phyloP scores from a whole-genome alignment of 2,329 filamentous ascomycete species.

The Blumeria graminis region DNA sequence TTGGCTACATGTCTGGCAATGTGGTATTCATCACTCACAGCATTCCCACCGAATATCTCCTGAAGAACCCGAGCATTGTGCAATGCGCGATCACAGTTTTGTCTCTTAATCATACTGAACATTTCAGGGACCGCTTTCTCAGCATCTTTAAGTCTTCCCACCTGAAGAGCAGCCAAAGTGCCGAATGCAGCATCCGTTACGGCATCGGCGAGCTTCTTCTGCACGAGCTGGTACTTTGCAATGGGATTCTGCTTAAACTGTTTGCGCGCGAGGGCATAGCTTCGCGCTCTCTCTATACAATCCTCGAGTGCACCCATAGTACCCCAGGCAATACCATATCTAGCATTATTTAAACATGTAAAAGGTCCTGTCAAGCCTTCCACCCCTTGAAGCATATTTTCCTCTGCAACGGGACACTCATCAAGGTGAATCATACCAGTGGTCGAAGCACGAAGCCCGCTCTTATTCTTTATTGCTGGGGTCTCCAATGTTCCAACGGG shows the following conservation, averaged over 20 bases:
- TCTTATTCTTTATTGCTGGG: slow-evolving; percentile 84
- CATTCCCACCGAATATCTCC: slow-evolving; percentile 93
- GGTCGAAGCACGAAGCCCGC: slow-evolving; percentile 71
- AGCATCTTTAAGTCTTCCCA: slow-evolving; percentile 78
- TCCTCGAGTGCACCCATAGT: slow-evolving; percentile 89
- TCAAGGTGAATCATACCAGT: slow-evolving; percentile 98
- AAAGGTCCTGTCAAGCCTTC: slow-evolving; percentile 80
- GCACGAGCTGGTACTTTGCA: slow-evolving; percentile 86
- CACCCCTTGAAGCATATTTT: slow-evolving; percentile 82
- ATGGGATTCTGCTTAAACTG: slow-evolving; percentile 94
- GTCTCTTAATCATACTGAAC: slow-evolving; percentile 90
- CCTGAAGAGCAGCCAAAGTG: slow-evolving; percentile 71
- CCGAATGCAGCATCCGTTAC: slow-evolving; percentile 78
- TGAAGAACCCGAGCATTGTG: slow-evolving; percentile 59
- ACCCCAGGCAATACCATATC: slow-evolving; percentile 83
- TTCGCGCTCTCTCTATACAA: slow-evolving; percentile 54
- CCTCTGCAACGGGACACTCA: slow-evolving; percentile 62
- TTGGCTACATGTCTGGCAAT: slow-evolving; percentile 92
- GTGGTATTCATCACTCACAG: slow-evolving; percentile 90
- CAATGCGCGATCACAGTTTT: slow-evolving; percentile 86
- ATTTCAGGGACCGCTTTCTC: slow-evolving; percentile 79
- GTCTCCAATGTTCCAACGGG: slow-evolving; percentile 78
- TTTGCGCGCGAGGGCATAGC: slow-evolving; percentile 76
- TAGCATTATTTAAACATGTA: slow-evolving; percentile 76
- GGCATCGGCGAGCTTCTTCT: slow-evolving; percentile 93